A percentile compares a stretch with the other conserved stretches of the same genome.
phyloP scores from a whole-genome alignment of 2,329 filamentous ascomycete species.

The Annulohypoxylon truncatum region DNA sequence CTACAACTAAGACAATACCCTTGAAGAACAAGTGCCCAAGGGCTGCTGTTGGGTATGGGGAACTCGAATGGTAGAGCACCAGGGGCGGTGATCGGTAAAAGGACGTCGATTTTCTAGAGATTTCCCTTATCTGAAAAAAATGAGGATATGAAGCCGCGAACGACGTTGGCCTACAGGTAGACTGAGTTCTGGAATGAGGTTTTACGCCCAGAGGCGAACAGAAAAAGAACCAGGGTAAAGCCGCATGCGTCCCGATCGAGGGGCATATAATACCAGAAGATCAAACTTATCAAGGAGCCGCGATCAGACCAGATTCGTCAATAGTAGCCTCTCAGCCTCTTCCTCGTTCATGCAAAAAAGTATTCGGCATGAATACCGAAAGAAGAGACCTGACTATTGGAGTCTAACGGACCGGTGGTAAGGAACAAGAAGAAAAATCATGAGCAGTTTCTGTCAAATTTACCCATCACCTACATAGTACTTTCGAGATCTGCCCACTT shows the following conservation, averaged over 20 bases:
- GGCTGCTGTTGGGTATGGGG: neutral
- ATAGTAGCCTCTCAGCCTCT: constrained; percentile 38
- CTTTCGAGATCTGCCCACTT: constrained; percentile 27
- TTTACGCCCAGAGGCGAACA: constrained; percentile 4
- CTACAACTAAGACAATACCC: constrained; percentile 22
- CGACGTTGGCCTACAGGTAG: constrained; percentile 16
- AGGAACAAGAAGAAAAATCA: constrained; percentile 23
- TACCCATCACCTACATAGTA: constrained; percentile 24
- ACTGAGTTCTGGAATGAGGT: constrained; percentile 32
- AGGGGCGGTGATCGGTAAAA: constrained; percentile 1
- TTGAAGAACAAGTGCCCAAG: constrained; percentile 8
- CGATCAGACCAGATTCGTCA: constrained; percentile 35
- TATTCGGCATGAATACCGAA: constrained; percentile 37
- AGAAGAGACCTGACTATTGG: constrained; percentile 27
- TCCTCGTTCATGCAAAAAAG: constrained; percentile 40
- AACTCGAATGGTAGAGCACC: neutral
- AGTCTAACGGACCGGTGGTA: constrained; percentile 28
- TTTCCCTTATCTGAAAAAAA: constrained; percentile 2
- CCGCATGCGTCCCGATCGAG: constrained; percentile 37
- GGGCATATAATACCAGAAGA: constrained; percentile 42
- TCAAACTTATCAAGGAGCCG: constrained; percentile 41
- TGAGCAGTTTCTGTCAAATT: constrained; percentile 4
- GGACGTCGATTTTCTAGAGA: neutral
- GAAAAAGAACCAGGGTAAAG: constrained; percentile 27
- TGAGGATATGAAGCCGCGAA: constrained; percentile 15